Percentiles rank a stretch among this genome's conserved stretches.
Conservation (phyloP, 495 filamentous ascomycete species). For the Echria macrotheca region DNA sequence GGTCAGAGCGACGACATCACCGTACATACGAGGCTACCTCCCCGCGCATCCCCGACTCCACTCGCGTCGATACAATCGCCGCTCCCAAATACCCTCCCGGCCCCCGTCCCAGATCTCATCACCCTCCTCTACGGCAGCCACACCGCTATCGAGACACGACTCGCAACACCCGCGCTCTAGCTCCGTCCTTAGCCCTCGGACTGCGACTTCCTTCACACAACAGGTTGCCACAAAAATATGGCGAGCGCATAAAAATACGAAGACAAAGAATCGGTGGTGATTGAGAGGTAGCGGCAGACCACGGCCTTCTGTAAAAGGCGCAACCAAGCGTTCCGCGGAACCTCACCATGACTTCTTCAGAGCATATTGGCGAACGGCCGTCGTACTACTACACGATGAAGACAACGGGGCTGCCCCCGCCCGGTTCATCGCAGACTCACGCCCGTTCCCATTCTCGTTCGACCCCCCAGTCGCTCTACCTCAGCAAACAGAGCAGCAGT, state of each 20-base stretch:
- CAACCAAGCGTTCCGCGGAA: too few species aligned
- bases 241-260: too few species aligned
- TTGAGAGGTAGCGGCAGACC: not conserved
- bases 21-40: constrained; percentile 4
- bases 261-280: not conserved
- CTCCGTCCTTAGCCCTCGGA: too few species aligned
- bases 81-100: not conserved
- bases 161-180: too few species aligned
- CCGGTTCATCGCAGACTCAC: constrained; percentile 31
- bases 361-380: constrained; percentile 28
- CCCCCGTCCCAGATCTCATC: too few species aligned
- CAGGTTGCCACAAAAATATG: too few species aligned
- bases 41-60: not conserved
- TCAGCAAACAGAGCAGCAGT: constrained; percentile 27
- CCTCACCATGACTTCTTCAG: constrained; percentile 17
- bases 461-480: constrained; percentile 34
- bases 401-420: constrained; percentile 38
- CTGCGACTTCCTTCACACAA: too few species aligned
- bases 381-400: constrained; percentile 41
- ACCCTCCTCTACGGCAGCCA: too few species aligned
- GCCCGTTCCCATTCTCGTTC: constrained; percentile 33
- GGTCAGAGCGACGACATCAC: constrained; percentile 34
- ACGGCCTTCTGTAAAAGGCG: too few species aligned
- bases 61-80: not conserved
- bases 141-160: too few species aligned